Percentiles rank a stretch among this genome's conserved stretches.
Conservation (phyloP, 2,329 filamentous ascomycete species). For the Colletotrichum sp. region DNA sequence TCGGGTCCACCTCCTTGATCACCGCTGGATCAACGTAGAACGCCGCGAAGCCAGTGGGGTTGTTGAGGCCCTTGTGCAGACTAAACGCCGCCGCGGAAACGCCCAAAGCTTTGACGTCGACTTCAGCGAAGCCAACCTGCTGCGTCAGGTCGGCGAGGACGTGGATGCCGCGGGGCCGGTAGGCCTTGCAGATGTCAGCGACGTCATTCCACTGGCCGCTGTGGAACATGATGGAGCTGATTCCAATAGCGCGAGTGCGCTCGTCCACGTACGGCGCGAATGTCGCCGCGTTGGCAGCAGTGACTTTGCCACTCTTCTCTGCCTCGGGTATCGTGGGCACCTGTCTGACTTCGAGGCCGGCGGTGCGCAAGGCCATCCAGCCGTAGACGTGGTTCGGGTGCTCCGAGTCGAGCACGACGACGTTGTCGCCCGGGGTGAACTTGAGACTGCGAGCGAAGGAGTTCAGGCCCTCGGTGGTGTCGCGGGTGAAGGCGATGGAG, state of each 20-base stretch:
- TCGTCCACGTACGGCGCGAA: constrained; percentile 33
- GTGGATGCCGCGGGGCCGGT: constrained; percentile 31
- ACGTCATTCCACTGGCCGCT: constrained; percentile 35
- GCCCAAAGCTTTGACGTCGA: constrained; percentile 29
- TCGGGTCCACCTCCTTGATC: constrained; percentile 24
- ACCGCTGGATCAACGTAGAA: constrained; percentile 32
- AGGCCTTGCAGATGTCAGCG: constrained; percentile 27
- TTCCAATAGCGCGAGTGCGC: constrained; percentile 31
- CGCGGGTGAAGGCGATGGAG: constrained; percentile 32
- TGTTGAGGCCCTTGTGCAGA: constrained; percentile 36
- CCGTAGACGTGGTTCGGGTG: constrained; percentile 35
- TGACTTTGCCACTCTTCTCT: neutral
- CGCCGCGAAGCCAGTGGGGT: constrained; percentile 31
- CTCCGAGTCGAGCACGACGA: constrained; percentile 35
- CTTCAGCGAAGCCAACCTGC: constrained; percentile 33
- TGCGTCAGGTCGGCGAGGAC: constrained; percentile 36
- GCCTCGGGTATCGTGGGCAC: constrained; percentile 22
- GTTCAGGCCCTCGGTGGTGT: constrained; percentile 36
- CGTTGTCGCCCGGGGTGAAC: constrained; percentile 33
- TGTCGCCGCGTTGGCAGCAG: constrained; percentile 23
- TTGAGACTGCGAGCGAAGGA: constrained; percentile 28
- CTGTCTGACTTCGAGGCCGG: constrained; percentile 32
- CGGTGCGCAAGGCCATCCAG: constrained; percentile 29
- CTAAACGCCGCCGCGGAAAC: constrained; percentile 35
- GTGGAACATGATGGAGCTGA: constrained; percentile 38